A percentile compares a stretch with the other conserved stretches of the same genome.
These are phyloP conservation scores for Stagonosporopsis tanaceti DNA, from an alignment of 2,329 filamentous ascomycete genomes.

Conservation along the genomic window DNA sequence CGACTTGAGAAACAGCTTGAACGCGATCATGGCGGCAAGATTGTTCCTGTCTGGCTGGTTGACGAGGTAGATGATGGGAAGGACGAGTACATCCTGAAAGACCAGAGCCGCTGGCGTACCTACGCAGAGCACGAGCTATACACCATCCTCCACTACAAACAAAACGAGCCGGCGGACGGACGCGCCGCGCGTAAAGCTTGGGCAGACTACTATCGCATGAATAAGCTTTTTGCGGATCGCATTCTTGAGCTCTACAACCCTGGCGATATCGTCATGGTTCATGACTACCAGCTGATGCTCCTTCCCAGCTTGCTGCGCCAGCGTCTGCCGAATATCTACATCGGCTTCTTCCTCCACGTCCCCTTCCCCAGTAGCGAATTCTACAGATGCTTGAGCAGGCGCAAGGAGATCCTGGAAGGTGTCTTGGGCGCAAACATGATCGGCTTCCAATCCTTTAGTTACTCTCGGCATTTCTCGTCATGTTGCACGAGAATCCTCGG, in stretches of 20 bases:
- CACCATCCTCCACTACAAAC: conserved; percentile 94
- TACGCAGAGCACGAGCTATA: conserved; percentile 94
- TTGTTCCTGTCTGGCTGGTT: conserved; percentile 87
- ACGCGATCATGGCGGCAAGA: conserved; percentile 76
- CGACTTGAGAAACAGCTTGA: conserved; percentile 77
- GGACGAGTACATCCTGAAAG: conserved; percentile 74
- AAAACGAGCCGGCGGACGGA: conserved; percentile 87
- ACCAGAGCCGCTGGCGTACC: conserved; percentile 85
- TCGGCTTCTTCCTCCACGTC: conserved; percentile 92
- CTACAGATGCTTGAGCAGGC: conserved; percentile 83
- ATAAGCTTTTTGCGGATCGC: conserved; percentile 87
- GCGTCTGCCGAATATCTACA: conserved; percentile 85
- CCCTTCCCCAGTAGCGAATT: conserved; percentile 98
- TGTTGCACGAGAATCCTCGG: conserved; percentile 91
- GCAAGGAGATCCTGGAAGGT: conserved; percentile 90
- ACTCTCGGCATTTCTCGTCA: conserved; percentile 91
- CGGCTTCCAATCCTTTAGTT: conserved; percentile 94
- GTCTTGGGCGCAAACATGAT: conserved; percentile 91
- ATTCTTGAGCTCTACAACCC: conserved; percentile 91
- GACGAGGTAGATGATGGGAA: conserved; percentile 76
- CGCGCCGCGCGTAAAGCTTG: conserved; percentile 82
- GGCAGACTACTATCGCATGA: conserved; percentile 93
- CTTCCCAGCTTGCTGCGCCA: conserved; percentile 89
- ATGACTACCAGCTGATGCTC: conserved; percentile 93
- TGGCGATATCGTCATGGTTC: conserved; percentile 89